Conservation (phyloP, 306 rosid species). For the Castanopsis chinensis region DNA sequence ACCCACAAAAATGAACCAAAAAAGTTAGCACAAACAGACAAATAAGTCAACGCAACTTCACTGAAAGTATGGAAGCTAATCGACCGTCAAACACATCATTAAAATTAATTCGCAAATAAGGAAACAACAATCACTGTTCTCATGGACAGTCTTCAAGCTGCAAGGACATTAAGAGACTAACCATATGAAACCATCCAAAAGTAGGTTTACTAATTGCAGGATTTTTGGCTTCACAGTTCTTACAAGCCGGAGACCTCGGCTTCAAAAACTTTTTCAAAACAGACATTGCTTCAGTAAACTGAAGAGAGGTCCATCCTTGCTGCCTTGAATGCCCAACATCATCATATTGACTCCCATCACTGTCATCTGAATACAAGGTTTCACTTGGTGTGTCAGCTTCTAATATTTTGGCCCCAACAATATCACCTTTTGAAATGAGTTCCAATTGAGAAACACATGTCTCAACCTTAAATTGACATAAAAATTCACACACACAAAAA, state of each 20-base stretch:
- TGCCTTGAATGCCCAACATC: conserved; percentile 25
- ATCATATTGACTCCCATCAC: conserved; percentile 17
- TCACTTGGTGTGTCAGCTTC: conserved; percentile 28
- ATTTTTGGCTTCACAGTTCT: conserved; percentile 35
- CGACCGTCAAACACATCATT: not conserved
- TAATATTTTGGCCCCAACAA: conserved; percentile 51
- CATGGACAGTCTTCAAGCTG: conserved; percentile 15
- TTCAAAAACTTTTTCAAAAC: conserved; percentile 44
- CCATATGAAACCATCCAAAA: conserved; percentile 82
- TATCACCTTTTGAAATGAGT: conserved; percentile 63
- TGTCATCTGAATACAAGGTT: conserved; percentile 18
- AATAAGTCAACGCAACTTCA: not conserved
- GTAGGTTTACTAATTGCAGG: conserved; percentile 67
- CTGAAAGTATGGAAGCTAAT: not conserved
- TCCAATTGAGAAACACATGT: conserved; percentile 51
- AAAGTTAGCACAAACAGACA: not conserved
- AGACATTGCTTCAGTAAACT: conserved; percentile 68
- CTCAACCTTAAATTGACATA: conserved; percentile 53
- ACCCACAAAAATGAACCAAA: not conserved
- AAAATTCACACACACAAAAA: not conserved
- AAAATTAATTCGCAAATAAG: not conserved
- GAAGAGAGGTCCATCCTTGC: conserved; percentile 72
- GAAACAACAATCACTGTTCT: not conserved
- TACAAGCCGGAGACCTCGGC: conserved; percentile 33
- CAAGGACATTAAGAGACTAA: conserved; percentile 30